These are phyloP conservation scores for Leishmania major DNA, from an alignment of 208 protist species.

Conservation along the genomic window DNA sequence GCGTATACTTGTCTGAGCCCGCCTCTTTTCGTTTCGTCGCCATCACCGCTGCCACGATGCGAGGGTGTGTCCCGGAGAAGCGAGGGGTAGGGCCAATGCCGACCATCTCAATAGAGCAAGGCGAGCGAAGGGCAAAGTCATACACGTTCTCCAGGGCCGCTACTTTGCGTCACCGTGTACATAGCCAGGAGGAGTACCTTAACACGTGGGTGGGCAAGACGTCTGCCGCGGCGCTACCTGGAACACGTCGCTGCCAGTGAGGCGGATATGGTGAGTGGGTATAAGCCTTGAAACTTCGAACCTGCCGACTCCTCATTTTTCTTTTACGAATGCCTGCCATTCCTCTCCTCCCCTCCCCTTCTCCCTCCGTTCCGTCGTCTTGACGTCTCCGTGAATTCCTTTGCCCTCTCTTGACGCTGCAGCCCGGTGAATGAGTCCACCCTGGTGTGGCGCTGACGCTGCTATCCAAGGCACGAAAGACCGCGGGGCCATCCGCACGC, in stretches of 20 bases:
- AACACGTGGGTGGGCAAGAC: not conserved
- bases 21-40: not conserved
- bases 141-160: not conserved
- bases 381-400: not conserved
- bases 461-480: not conserved
- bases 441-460: not conserved
- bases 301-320: not conserved
- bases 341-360: not conserved
- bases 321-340: too few relatives aligned
- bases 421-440: not conserved
- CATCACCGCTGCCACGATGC: not conserved
- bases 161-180: not conserved
- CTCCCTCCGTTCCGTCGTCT: not conserved
- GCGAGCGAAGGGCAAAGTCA: constrained; percentile 1
- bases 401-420: not conserved
- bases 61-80: not conserved
- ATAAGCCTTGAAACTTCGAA: not conserved
- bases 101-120: constrained; percentile 15
- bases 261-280: not conserved
- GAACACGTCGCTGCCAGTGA: not conserved
- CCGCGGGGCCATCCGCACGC: not conserved
- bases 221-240: not conserved
- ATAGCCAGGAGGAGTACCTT: not conserved
- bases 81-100: not conserved
- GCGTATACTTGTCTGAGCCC: not conserved